Evolutionary conservation across 129 eudicot genomes (phyloP).

Genomic region (Lactuca saligna): DNA sequence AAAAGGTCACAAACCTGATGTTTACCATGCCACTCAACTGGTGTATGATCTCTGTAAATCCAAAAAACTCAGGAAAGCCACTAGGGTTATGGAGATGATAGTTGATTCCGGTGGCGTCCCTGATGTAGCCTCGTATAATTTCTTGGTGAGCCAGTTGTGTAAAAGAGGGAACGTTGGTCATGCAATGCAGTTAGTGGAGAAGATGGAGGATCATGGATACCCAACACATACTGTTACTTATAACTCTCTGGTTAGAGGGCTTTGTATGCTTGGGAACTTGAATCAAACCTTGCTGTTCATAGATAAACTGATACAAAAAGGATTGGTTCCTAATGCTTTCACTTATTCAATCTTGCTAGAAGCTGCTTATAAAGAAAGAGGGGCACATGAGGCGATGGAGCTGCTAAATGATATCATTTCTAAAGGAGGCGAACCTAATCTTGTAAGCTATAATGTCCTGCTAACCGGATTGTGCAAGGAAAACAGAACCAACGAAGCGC

Average conservation of each 20-base stretch:
- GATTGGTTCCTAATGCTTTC: conserved; percentile 66
- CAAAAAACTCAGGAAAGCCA: conserved; percentile 57
- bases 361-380: conserved; percentile 78
- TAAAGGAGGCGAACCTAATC: conserved; percentile 74
- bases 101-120: conserved; percentile 56
- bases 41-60: conserved; percentile 68
- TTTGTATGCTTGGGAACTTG: conserved; percentile 72
- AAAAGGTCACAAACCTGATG: conserved; percentile 82
- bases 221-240: conserved; percentile 63
- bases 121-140: conserved; percentile 56
- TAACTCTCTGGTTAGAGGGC: conserved; percentile 71
- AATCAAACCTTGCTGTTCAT: conserved; percentile 54
- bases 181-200: conserved; percentile 74
- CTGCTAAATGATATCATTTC: conserved; percentile 58
- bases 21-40: conserved; percentile 62
- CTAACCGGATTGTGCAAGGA: conserved; percentile 86
- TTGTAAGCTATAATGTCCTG: conserved; percentile 76
- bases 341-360: conserved; percentile 80
- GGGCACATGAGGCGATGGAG: conserved; percentile 73
- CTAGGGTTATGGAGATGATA: conserved; percentile 86
- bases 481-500: conserved; percentile 66
- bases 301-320: conserved; percentile 58
- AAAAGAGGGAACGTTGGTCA: conserved; percentile 66
- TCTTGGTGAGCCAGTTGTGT: conserved; percentile 69
- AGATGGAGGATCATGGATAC: conserved; percentile 79